Conservation (phyloP, 2,329 filamentous ascomycete species). For the Lachnellula subtilissima region DNA sequence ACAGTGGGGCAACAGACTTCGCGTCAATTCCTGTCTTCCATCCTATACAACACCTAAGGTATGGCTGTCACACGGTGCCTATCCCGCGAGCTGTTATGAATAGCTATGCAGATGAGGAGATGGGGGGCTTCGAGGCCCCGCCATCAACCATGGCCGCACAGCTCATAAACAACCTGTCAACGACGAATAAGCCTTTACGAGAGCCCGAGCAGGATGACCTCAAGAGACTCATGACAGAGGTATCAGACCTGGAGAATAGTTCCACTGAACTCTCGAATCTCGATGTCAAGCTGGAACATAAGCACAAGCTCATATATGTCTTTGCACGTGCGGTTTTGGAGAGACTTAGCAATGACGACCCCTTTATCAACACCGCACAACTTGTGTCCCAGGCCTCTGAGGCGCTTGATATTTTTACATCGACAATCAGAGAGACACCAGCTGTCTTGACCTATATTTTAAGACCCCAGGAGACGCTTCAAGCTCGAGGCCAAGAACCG, state of each 20-base stretch:
- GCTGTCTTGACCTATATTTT: conserved; percentile 53
- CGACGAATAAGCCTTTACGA: conserved; percentile 55
- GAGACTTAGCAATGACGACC: conserved; percentile 61
- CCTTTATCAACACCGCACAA: conserved; percentile 53
- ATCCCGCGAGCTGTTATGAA: conserved; percentile 9
- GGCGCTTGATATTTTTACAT: conserved; percentile 71
- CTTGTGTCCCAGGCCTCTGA: conserved; percentile 59
- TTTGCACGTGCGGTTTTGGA: conserved; percentile 76
- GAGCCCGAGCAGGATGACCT: conserved; percentile 69
- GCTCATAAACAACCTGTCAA: conserved; percentile 74
- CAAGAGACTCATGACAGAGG: conserved; percentile 58
- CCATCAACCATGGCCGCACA: conserved; percentile 85
- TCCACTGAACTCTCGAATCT: conserved; percentile 40
- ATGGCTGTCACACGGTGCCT: conserved; percentile 23
- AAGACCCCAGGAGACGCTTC: conserved; percentile 38
- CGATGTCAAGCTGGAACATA: conserved; percentile 67
- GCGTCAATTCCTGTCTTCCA: neutral
- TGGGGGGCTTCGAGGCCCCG: conserved; percentile 35
- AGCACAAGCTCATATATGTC: conserved; percentile 81
- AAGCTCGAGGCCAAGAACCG: conserved; percentile 52
- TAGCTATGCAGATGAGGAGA: conserved; percentile 14
- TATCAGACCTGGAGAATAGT: conserved; percentile 58
- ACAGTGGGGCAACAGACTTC: conserved; percentile 6
- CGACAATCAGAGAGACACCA: conserved; percentile 71
- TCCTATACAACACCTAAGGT: neutral